A percentile compares a stretch with the other conserved stretches of the same genome.
These are phyloP conservation scores for Aeminium ludgeri DNA, from an alignment of 495 filamentous ascomycete species.

Conservation along the genomic window DNA sequence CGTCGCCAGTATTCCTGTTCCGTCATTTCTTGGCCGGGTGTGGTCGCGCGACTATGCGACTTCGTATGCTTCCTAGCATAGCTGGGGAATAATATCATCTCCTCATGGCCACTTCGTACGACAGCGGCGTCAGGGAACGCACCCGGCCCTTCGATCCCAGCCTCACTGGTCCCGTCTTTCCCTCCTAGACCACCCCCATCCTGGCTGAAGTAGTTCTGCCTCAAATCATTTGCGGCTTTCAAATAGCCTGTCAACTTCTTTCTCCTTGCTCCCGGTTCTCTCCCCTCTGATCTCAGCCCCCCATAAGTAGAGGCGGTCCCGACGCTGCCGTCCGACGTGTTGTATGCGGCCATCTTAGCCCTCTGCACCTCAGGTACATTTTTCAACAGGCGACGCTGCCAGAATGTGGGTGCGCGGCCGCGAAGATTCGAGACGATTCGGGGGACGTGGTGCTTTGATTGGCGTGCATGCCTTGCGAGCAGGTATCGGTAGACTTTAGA, in stretches of 20 bases:
- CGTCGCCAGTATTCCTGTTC: constrained; percentile 43
- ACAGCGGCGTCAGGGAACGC: constrained; percentile 71
- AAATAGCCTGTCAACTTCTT: constrained; percentile 72
- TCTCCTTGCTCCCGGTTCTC: constrained; percentile 52
- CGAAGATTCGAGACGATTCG: constrained; percentile 16
- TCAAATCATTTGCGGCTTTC: constrained; percentile 77
- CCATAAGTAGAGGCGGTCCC: constrained; percentile 8
- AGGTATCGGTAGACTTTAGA: constrained; percentile 60
- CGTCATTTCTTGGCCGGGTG: not conserved
- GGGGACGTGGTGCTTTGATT: constrained; percentile 4
- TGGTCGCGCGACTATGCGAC: constrained; percentile 16
- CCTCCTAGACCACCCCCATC: constrained; percentile 31
- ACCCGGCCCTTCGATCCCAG: constrained; percentile 30
- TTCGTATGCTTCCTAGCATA: constrained; percentile 61
- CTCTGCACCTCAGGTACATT: constrained; percentile 19
- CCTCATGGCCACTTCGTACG: constrained; percentile 61
- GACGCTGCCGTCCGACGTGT: constrained; percentile 1
- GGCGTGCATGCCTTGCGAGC: constrained; percentile 41
- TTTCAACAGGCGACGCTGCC: constrained; percentile 11
- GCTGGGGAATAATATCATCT: constrained; percentile 87
- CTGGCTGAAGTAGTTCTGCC: constrained; percentile 55
- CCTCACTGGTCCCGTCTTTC: constrained; percentile 32
- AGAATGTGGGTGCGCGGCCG: constrained; percentile 14
- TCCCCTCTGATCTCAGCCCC: constrained; percentile 1
- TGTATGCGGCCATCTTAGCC: constrained; percentile 25